Evolutionary conservation across 116 monocot genomes (phyloP).

Genomic region (Posidonia oceanica): DNA sequence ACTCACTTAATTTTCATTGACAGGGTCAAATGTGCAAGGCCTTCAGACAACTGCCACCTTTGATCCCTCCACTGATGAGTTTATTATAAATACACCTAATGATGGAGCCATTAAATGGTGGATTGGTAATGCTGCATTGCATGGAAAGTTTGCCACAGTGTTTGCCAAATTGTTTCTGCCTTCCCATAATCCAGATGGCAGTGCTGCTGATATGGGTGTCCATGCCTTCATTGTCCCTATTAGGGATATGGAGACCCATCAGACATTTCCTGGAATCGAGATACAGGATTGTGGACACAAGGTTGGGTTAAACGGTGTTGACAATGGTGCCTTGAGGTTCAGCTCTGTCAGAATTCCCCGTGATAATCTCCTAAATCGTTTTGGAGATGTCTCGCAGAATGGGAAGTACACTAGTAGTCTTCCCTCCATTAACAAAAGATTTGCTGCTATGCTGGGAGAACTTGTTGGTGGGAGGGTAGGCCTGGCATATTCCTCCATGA

Average conservation of each 20-base stretch:
- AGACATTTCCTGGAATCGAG: slow-evolving; percentile 66
- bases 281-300: slow-evolving; percentile 96
- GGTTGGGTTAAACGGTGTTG: slow-evolving; percentile 88
- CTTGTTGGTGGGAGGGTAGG: slow-evolving; percentile 92
- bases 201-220: slow-evolving; percentile 72
- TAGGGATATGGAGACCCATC: slow-evolving; percentile 64
- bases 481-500: slow-evolving; percentile 63
- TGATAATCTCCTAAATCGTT: slow-evolving; percentile 80
- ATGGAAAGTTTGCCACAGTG: slow-evolving; percentile 90
- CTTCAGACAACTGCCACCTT: slow-evolving; percentile 93
- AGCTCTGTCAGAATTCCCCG: slow-evolving; percentile 70
- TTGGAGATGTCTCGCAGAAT: slow-evolving; percentile 78
- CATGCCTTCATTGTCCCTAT: slow-evolving; percentile 96
- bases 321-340: slow-evolving; percentile 87
- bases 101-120: slow-evolving; percentile 99
- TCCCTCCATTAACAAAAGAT: slow-evolving; percentile 64
- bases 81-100: slow-evolving; percentile 79
- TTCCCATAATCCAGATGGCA: slow-evolving; percentile 36
- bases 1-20: not conserved
- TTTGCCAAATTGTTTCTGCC: slow-evolving; percentile 81
- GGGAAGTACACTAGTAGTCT: slow-evolving; percentile 73
- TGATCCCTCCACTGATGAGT: slow-evolving; percentile 75
- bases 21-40: slow-evolving; percentile 92
- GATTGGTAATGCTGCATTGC: slow-evolving; percentile 92
- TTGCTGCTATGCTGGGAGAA: slow-evolving; percentile 88